phyloP scores from a whole-genome alignment of 208 protist species.

The Giardia muris region DNA sequence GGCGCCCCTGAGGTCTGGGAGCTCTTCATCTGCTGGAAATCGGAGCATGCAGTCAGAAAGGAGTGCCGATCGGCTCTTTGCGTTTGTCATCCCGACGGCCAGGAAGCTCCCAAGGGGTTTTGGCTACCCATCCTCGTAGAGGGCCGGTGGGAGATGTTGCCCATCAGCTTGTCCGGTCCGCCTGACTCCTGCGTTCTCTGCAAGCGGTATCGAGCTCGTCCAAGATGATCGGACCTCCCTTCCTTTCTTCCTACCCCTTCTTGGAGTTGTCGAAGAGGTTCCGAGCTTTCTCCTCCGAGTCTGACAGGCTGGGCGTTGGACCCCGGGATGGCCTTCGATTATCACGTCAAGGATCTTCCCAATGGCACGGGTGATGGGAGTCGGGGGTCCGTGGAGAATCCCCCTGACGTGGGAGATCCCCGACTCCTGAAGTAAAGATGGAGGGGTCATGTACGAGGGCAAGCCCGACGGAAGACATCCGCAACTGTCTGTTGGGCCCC shows the following conservation, averaged over 20 bases:
- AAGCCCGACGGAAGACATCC: slow-evolving; percentile 31
- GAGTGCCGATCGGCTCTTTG: slow-evolving; percentile 93
- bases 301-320: slow-evolving; percentile 84
- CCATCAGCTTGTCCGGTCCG: slow-evolving; percentile 74
- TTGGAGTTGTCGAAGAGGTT: slow-evolving; percentile 93
- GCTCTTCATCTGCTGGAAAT: slow-evolving; percentile 72
- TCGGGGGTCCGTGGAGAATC: slow-evolving; percentile 50
- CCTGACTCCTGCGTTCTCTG: slow-evolving; percentile 63
- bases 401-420: slow-evolving; percentile 16
- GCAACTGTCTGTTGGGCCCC: slow-evolving; percentile 32
- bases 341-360: slow-evolving; percentile 83
- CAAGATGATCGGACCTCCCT: slow-evolving; percentile 89
- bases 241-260: slow-evolving; percentile 63
- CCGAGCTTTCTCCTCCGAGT: slow-evolving; percentile 93
- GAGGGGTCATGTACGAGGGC: slow-evolving; percentile 28
- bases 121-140: slow-evolving; percentile 94
- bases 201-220: slow-evolving; percentile 79
- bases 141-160: slow-evolving; percentile 97
- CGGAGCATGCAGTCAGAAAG: slow-evolving; percentile 86
- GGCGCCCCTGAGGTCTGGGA: slow-evolving; percentile 86
- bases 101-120: slow-evolving; percentile 96
- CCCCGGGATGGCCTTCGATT: slow-evolving; percentile 46
- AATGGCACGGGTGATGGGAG: slow-evolving; percentile 95
- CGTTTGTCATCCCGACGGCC: slow-evolving; percentile 98
- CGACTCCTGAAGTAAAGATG: neutral